Evolutionary conservation across 2,329 filamentous ascomycete species (phyloP).

Genomic region (Annulohypoxylon truncatum): DNA sequence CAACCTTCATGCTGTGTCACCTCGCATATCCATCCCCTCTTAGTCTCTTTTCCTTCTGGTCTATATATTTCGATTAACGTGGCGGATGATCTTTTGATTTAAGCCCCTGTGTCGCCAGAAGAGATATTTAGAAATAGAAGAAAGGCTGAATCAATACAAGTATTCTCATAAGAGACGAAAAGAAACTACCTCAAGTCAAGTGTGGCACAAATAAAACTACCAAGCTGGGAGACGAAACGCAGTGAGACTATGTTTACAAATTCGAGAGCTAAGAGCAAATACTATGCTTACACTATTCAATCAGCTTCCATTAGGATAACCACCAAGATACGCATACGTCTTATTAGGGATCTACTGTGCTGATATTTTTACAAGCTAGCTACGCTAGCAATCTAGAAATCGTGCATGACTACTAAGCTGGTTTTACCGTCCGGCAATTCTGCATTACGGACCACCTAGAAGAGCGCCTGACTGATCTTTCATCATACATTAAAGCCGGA

Average conservation of each 20-base stretch:
- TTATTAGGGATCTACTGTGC: not conserved
- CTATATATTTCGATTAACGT: not conserved
- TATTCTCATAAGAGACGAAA: not conserved
- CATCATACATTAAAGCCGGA: conserved; percentile 16
- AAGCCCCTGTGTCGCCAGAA: not conserved
- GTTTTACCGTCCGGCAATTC: conserved; percentile 4
- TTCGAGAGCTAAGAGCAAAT: not conserved
- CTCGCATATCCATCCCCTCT: not conserved
- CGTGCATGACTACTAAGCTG: conserved; percentile 5
- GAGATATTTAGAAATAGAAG: not conserved
- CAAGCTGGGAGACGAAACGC: not conserved
- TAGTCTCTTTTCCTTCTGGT: not conserved
- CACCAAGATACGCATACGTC: not conserved
- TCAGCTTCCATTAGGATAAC: not conserved
- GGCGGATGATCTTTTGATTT: not conserved
- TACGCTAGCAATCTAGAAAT: conserved; percentile 13
- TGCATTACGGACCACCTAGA: conserved; percentile 26
- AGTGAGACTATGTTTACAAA: not conserved
- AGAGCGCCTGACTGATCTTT: conserved; percentile 8
- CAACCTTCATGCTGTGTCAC: conserved; percentile 10
- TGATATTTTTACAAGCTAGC: conserved; percentile 16
- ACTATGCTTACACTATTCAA: not conserved
- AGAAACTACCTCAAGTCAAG: not conserved
- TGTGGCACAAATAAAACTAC: not conserved
- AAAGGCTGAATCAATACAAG: not conserved